These are phyloP conservation scores for Diaporthe amygdali DNA, from an alignment of 2,329 filamentous ascomycete genomes.

Conservation along the genomic window DNA sequence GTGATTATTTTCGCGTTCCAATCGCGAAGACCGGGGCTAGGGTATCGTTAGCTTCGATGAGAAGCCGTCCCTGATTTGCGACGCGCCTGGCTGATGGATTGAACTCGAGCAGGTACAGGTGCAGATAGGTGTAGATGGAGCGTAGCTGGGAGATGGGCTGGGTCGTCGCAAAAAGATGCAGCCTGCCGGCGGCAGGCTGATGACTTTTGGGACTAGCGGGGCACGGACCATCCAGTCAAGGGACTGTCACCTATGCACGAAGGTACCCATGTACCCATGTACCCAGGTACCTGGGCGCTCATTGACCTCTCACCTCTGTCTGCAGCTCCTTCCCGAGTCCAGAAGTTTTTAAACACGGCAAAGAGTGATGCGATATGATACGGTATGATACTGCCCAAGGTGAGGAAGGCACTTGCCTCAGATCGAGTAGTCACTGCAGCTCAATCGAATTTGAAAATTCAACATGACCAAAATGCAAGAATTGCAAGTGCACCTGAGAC, in stretches of 20 bases:
- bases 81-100: slow-evolving; percentile 11
- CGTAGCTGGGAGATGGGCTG: slow-evolving; percentile 10
- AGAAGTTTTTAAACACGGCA: background rate
- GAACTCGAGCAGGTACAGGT: background rate
- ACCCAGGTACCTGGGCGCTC: background rate
- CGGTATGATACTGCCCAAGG: no score
- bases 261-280: background rate
- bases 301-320: background rate
- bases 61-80: background rate
- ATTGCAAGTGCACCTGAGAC: background rate
- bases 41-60: background rate
- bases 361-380: no score
- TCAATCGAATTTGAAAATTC: background rate
- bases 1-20: background rate
- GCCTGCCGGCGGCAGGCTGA: slow-evolving; percentile 8
- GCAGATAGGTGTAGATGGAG: background rate
- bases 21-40: background rate
- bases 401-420: background rate
- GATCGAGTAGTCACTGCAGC: background rate
- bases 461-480: background rate
- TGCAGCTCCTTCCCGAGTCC: background rate
- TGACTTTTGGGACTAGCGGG: background rate
- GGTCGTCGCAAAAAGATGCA: slow-evolving; percentile 9
- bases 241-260: no score
- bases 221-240: background rate